phyloP scores from a whole-genome alignment of 768 basidiomycete species.

The Filobasidium wieringae region DNA sequence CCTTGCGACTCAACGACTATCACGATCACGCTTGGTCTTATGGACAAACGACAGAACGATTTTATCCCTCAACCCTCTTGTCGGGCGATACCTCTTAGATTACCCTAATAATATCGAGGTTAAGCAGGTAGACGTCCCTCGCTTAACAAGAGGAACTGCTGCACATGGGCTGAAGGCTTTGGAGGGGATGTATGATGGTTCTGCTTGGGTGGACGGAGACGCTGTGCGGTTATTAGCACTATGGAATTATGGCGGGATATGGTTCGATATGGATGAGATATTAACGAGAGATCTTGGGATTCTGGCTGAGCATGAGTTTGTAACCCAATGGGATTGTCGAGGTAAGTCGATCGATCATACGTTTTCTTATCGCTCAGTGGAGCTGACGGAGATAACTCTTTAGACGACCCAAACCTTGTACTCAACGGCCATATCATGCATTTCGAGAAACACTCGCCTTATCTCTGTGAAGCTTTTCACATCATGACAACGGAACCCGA shows the following conservation, averaged over 20 bases:
- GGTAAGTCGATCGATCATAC: slow-evolving; percentile 44
- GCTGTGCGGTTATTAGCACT: slow-evolving; percentile 74
- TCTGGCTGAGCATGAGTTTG: slow-evolving; percentile 84
- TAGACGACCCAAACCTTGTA: slow-evolving; percentile 62
- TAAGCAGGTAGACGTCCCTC: slow-evolving; percentile 54
- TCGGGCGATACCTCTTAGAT: slow-evolving; percentile 42
- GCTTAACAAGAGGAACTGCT: slow-evolving; percentile 62
- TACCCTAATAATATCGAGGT: slow-evolving; percentile 58
- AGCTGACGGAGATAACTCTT: no score
- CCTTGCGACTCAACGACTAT: slow-evolving; percentile 75
- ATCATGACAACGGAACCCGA: slow-evolving; percentile 65
- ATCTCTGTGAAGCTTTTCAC: slow-evolving; percentile 92
- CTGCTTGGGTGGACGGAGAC: slow-evolving; percentile 93
- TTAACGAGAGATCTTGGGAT: slow-evolving; percentile 77
- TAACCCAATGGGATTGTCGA: slow-evolving; percentile 98
- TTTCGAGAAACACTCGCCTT: slow-evolving; percentile 80
- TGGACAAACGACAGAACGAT: slow-evolving; percentile 72
- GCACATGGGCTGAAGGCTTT: slow-evolving; percentile 46
- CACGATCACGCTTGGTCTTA: slow-evolving; percentile 56
- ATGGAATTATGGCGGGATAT: slow-evolving; percentile 84
- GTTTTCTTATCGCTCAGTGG: neutral
- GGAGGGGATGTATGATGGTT: slow-evolving; percentile 50
- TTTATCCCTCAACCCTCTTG: slow-evolving; percentile 45
- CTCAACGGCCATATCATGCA: slow-evolving; percentile 92
- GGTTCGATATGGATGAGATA: slow-evolving; percentile 96